Percentiles rank a stretch among this genome's conserved stretches.
Conservation (phyloP, 164 flowering plant species). For the Chimonanthus salicifolius region DNA sequence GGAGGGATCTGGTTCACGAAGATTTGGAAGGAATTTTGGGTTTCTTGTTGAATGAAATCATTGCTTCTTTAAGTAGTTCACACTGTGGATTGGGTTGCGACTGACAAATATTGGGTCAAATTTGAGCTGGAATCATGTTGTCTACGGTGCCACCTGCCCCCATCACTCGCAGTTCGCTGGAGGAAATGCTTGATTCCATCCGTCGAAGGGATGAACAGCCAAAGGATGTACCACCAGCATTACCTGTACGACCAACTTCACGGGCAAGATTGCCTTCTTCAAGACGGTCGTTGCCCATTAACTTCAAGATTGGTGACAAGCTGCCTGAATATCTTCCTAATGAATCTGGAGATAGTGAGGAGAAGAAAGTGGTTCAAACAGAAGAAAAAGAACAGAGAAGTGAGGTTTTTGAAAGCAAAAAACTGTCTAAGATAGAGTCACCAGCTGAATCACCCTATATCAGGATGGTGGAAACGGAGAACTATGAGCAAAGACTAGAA, state of each 20-base stretch:
- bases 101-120: neutral
- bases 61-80: neutral
- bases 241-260: constrained; percentile 77
- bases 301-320: constrained; percentile 31
- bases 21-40: neutral
- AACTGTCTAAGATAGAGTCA: constrained; percentile 24
- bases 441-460: constrained; percentile 44
- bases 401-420: constrained; percentile 47
- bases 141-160: constrained; percentile 40
- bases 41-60: neutral
- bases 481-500: constrained; percentile 12
- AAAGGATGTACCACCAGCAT: constrained; percentile 77
- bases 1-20: neutral
- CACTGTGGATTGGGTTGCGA: neutral
- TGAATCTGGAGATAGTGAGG: constrained; percentile 27
- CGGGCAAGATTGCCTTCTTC: constrained; percentile 61
- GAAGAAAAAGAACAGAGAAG: constrained; percentile 30
- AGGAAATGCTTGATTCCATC: constrained; percentile 88
- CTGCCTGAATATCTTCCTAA: constrained; percentile 4
- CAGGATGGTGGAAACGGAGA: constrained; percentile 12
- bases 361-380: constrained; percentile 24
- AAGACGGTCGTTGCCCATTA: constrained; percentile 45
- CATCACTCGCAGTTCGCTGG: constrained; percentile 64
- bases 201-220: constrained; percentile 57
- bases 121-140: constrained; percentile 33